These are phyloP conservation scores for Fomitopsis pinicola DNA, from an alignment of 1,284 basidiomycete genomes.

Conservation along the genomic window DNA sequence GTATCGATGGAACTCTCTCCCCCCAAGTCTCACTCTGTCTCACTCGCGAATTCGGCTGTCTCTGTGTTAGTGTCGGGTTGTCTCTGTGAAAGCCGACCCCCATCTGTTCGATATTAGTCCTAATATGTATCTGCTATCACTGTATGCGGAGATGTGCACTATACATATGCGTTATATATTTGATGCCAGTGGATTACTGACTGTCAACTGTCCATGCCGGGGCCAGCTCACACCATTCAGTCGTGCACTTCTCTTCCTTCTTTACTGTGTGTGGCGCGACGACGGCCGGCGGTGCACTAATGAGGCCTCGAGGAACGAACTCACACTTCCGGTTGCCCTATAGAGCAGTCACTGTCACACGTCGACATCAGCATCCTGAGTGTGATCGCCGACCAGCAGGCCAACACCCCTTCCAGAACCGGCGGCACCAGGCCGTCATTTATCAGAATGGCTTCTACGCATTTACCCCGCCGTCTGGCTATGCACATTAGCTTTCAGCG, in stretches of 20 bases:
- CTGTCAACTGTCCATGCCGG: too few species aligned
- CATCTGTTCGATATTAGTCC: background rate
- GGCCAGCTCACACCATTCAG: too few species aligned
- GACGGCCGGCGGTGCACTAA: too few species aligned
- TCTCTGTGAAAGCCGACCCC: background rate
- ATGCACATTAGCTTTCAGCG: too few species aligned
- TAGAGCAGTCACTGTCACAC: too few species aligned
- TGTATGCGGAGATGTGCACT: constrained; percentile 4
- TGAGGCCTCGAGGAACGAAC: background rate
- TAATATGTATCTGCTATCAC: constrained; percentile 4
- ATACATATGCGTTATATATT: constrained; percentile 1
- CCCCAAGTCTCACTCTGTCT: too few species aligned
- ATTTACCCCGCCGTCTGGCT: too few species aligned
- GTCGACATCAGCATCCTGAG: background rate
- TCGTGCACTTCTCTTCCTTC: background rate
- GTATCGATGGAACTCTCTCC: constrained; percentile 7
- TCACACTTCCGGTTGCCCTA: background rate
- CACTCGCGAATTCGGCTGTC: background rate
- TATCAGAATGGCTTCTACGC: too few species aligned
- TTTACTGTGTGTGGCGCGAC: background rate
- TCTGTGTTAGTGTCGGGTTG: background rate
- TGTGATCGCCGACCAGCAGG: background rate
- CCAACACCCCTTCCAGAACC: background rate
- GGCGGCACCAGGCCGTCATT: too few species aligned
- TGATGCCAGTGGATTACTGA: background rate